These are phyloP conservation scores for Chrysochromulina parva DNA, from an alignment of 78 protist genomes.

Conservation along the genomic window DNA sequence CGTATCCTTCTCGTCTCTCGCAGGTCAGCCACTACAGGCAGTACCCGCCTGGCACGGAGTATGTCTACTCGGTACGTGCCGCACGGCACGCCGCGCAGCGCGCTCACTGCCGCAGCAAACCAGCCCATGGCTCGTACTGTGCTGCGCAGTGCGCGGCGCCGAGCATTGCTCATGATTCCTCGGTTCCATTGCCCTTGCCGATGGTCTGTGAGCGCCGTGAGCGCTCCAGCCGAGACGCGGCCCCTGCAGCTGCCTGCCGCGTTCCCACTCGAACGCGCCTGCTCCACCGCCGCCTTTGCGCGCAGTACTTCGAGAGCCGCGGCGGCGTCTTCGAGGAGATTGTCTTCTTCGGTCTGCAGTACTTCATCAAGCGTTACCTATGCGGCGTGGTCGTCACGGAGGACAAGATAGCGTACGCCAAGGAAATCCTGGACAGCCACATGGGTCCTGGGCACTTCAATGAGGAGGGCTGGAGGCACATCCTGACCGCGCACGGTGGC, in stretches of 20 bases:
- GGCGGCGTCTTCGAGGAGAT: conserved; percentile 25
- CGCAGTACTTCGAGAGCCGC: conserved; percentile 47
- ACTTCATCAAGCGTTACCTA: conserved; percentile 33
- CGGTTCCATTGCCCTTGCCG: too few species aligned
- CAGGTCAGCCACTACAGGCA: conserved; percentile 46
- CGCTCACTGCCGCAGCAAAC: too few species aligned
- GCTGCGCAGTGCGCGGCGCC: too few species aligned
- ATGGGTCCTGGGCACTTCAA: conserved; percentile 9
- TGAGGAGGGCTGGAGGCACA: conserved; percentile 42
- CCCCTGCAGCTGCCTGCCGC: too few species aligned
- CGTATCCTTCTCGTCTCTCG: not conserved
- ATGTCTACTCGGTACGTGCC: conserved; percentile 28
- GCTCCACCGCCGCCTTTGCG: too few species aligned
- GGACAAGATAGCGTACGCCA: conserved; percentile 33
- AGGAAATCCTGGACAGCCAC: not conserved
- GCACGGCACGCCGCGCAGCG: too few species aligned
- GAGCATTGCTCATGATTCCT: too few species aligned
- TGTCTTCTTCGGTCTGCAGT: conserved; percentile 47
- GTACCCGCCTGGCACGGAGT: conserved; percentile 32
- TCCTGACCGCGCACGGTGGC: conserved; percentile 43
- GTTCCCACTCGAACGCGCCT: too few species aligned
- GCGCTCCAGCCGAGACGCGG: too few species aligned
- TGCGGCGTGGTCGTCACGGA: conserved; percentile 28
- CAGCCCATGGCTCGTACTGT: too few species aligned
- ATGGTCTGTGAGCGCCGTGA: too few species aligned